Percentiles rank a stretch among this genome's conserved stretches.
These are phyloP conservation scores for Lipomyces mesembrius DNA, from an alignment of 805 yeast genomes.

Conservation along the genomic window DNA sequence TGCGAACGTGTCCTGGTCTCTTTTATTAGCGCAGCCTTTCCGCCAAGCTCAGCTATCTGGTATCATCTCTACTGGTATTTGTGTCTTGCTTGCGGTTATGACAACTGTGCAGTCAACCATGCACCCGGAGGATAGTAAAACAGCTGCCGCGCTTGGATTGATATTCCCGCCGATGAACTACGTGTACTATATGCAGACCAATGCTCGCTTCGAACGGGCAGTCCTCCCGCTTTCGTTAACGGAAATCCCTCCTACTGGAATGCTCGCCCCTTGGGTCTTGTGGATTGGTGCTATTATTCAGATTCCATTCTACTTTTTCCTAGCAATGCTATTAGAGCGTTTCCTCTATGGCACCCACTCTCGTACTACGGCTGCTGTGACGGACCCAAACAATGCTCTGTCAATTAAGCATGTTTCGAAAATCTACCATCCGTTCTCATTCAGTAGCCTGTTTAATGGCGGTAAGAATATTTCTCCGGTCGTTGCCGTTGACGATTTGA, in stretches of 20 bases:
- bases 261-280: constrained; percentile 37
- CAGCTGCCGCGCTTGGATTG: constrained; percentile 43
- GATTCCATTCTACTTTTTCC: constrained; percentile 41
- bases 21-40: constrained; percentile 44
- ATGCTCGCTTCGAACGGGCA: constrained; percentile 43
- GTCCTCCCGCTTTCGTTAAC: constrained; percentile 39
- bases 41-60: constrained; percentile 46
- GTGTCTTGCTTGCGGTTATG: constrained; percentile 44
- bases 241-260: constrained; percentile 42
- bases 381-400: constrained; percentile 38
- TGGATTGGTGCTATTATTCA: constrained; percentile 45
- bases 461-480: constrained; percentile 35
- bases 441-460: constrained; percentile 19
- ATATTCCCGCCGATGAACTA: constrained; percentile 48
- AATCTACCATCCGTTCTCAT: constrained; percentile 39
- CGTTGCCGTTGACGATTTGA: constrained; percentile 44
- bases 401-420: constrained; percentile 40
- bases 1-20: constrained; percentile 44
- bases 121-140: constrained; percentile 38
- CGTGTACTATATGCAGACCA: constrained; percentile 44
- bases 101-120: constrained; percentile 43
- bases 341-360: constrained; percentile 39
- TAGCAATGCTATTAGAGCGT: constrained; percentile 41
- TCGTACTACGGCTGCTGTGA: constrained; percentile 29
- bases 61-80: constrained; percentile 44